Evolutionary conservation across 352 stramenopile species (phyloP).

Genomic region (Phytophthora cactorum): DNA sequence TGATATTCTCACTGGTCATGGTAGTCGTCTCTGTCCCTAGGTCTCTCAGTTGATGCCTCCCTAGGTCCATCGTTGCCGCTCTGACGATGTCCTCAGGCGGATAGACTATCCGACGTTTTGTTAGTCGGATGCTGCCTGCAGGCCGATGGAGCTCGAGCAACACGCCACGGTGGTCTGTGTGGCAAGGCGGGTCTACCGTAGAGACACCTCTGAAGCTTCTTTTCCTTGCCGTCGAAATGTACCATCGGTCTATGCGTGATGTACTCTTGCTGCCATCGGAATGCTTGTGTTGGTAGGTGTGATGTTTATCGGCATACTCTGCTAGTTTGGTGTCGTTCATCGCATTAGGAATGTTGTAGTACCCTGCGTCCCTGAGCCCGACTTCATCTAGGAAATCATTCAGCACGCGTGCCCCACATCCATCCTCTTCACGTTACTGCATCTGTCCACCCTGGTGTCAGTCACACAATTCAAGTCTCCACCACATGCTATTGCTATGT

Average conservation of each 20-base stretch:
- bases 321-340: no score
- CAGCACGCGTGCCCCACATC: neutral
- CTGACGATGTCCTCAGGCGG: neutral
- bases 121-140: neutral
- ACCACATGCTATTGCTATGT: neutral
- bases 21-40: neutral
- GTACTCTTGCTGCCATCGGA: no score
- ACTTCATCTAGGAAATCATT: no score
- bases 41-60: neutral
- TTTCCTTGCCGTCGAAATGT: no score
- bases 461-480: slow-evolving; percentile 1
- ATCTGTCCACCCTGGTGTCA: neutral
- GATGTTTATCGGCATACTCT: no score
- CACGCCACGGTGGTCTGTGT: neutral
- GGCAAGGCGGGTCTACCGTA: neutral
- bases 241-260: no score
- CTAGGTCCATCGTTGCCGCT: neutral
- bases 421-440: neutral
- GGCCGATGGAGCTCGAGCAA: neutral
- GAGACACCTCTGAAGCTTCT: neutral
- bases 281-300: no score
- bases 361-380: no score
- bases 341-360: no score
- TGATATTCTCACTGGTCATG: neutral
- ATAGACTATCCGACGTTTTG: neutral